Evolutionary conservation across 176 grass and related monocot species (phyloP).

Genomic region (Paspalum notatum): DNA sequence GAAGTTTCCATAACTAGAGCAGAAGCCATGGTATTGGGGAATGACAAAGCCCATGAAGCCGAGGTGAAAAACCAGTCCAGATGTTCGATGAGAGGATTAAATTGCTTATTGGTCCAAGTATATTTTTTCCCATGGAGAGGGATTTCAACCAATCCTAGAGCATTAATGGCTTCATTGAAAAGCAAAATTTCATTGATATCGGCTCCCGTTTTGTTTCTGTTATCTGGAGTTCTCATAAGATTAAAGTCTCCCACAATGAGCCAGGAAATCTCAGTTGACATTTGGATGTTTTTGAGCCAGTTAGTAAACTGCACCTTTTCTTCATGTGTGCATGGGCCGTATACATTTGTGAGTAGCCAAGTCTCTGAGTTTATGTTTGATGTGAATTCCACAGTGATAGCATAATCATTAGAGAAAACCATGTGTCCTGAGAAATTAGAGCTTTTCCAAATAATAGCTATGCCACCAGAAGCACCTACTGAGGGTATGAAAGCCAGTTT

Average conservation of each 20-base stretch:
- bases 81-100: fast-evolving
- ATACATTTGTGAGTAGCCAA: background rate
- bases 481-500: background rate
- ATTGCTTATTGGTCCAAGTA: background rate
- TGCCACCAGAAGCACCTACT: background rate
- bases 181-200: background rate
- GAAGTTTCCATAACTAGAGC: background rate
- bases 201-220: background rate
- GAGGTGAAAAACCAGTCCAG: background rate
- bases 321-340: background rate
- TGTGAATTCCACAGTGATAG: background rate
- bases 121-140: background rate
- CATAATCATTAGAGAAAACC: background rate
- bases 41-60: fast-evolving
- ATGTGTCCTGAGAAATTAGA: fast-evolving
- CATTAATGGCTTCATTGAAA: background rate
- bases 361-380: fast-evolving
- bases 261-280: background rate
- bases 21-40: fast-evolving
- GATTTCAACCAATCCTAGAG: fast-evolving
- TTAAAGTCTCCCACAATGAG: background rate
- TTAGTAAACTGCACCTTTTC: background rate
- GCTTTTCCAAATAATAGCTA: background rate
- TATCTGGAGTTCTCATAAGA: fast-evolving
- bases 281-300: fast-evolving